Base-by-base conservation (phyloP, 768 basidiomycete genomes). In the Cystofilobasidium ferigula region DNA sequence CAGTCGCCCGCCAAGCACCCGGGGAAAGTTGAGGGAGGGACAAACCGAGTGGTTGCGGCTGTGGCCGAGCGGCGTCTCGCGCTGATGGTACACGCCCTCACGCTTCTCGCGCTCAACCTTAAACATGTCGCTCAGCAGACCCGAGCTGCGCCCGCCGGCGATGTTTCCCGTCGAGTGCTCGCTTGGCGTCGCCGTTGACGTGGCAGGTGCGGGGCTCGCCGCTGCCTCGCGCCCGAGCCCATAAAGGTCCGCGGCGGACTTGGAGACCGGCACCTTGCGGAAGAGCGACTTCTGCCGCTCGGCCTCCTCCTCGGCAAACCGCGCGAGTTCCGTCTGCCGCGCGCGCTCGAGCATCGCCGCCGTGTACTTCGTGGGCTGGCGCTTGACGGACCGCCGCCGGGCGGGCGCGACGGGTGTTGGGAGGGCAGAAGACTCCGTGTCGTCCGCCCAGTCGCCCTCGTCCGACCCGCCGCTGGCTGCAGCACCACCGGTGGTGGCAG, bases 61-160 rank as follows among this genome's bases (percentile, higher is more conserved):
- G 38, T n/a, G 54, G 18, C 18, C 34, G 28, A 51, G 61, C 51
- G 30, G 2, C 1, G 10, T 2, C 56, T 13, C 40, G 35, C 14
- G 8, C 51, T 8, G 28, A n/a, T 43, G n/a, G 20, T 22, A 35
- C 34, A 61, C 59, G 22, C 47, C 34, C 61, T 68, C 67, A 16
- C 62, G 28, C 56, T 62, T 68, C 48, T 68, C 67, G 43, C 67
- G 43, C 61, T 68, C 67, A 22, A 13, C 47, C 60, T 42, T 62
- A 36, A 68, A 68, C 67, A 68, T 68, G 51, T 68, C 67, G 32
- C 67, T 68, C 67, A 68, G 26, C 47, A 68, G n/a, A 1, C 67
- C 67, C 22, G 65, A 67, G 26, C 65, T 63, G 24, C 62, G 57
- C 4, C 67, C 62, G 43, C 61, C 67, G 10, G 56, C 62, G 54